Conservation (phyloP, 345 rosid species). For the Dimocarpus longan region DNA sequence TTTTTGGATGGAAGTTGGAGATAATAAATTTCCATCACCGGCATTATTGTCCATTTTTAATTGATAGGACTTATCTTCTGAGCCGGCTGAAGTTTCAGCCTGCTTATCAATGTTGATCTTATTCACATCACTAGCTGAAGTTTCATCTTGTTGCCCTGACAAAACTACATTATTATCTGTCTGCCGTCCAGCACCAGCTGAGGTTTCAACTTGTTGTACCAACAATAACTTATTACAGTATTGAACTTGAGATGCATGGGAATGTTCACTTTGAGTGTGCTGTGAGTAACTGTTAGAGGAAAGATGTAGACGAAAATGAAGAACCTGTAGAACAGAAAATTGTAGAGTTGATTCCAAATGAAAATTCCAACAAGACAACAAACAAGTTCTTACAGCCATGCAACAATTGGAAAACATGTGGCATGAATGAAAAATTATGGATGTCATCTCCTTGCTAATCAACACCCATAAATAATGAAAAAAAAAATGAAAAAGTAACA, state of each 20-base stretch:
- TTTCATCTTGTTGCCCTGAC: background rate
- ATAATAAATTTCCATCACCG: conserved; percentile 4
- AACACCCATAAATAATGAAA: background rate
- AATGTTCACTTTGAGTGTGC: conserved; percentile 25
- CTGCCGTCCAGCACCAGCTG: conserved; percentile 1
- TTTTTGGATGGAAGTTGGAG: conserved; percentile 17
- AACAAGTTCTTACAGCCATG: background rate
- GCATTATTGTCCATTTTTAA: conserved; percentile 12
- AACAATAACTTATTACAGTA: conserved; percentile 17
- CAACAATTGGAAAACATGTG: background rate
- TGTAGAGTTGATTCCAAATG: background rate
- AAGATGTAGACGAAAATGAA: conserved; percentile 43
- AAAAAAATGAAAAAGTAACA: too few species aligned
- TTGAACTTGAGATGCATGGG: conserved; percentile 13
- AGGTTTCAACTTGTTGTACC: conserved; percentile 25
- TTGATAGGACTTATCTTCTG: conserved; percentile 11
- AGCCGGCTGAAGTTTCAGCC: conserved; percentile 28
- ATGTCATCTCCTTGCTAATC: background rate
- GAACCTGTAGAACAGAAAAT: conserved; percentile 31
- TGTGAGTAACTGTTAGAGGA: conserved; percentile 37
- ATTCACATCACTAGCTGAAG: conserved; percentile 8
- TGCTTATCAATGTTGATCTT: background rate
- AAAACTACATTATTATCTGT: background rate
- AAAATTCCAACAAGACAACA: background rate
- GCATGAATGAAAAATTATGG: background rate